Evolutionary conservation across 2,329 filamentous ascomycete species (phyloP).

Genomic region (Allantophomopsis lycopodina): DNA sequence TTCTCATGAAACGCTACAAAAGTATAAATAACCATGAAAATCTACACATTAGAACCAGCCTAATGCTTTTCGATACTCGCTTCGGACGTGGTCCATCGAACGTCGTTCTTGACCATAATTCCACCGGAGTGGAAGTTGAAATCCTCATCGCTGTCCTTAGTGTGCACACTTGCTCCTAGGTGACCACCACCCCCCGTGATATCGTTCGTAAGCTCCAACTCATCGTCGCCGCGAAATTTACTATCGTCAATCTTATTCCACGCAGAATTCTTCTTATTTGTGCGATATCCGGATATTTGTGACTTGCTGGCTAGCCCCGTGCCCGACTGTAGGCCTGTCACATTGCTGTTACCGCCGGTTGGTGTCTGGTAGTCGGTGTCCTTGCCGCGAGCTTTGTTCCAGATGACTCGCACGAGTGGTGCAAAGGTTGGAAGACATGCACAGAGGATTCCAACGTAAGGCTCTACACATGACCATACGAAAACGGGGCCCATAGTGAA

Average conservation of each 20-base stretch:
- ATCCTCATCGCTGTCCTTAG: background rate
- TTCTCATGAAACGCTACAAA: too few species aligned
- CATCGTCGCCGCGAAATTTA: slow-evolving; percentile 1
- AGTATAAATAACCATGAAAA: too few species aligned
- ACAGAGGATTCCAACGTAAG: slow-evolving; percentile 1
- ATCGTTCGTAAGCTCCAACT: slow-evolving; percentile 4
- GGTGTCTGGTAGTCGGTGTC: background rate
- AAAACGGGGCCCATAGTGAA: slow-evolving; percentile 2
- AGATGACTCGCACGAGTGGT: slow-evolving; percentile 1
- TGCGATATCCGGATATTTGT: background rate
- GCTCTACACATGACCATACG: slow-evolving; percentile 3
- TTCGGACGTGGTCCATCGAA: background rate
- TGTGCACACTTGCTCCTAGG: background rate
- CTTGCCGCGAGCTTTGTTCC: background rate
- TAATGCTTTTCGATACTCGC: background rate
- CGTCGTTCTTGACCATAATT: background rate
- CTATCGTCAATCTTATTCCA: background rate
- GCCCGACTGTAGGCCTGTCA: background rate
- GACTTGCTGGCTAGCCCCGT: background rate
- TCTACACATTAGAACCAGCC: too few species aligned
- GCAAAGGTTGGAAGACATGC: slow-evolving; percentile 1
- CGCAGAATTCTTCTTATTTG: background rate
- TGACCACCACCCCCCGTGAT: slow-evolving; percentile 1
- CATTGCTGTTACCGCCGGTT: background rate
- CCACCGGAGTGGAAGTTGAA: background rate